Percentiles rank a stretch among this genome's conserved stretches.
phyloP scores from a whole-genome alignment of 805 yeast species.

The Hanseniaspora hatyaiensis region DNA sequence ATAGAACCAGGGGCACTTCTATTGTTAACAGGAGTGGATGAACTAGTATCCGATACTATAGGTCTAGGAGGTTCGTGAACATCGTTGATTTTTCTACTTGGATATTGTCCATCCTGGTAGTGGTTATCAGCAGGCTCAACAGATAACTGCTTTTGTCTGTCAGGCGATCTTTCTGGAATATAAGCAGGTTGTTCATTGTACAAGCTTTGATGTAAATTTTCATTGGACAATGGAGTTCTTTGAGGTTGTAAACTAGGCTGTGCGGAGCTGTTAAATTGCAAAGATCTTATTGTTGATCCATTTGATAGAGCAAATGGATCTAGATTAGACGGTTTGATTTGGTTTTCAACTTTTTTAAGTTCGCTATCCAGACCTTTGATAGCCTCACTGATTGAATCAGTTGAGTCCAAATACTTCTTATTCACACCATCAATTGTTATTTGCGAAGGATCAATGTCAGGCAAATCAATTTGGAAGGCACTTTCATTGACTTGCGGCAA shows the following conservation, averaged over 20 bases:
- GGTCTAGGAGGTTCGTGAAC: background rate
- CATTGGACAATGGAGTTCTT: background rate
- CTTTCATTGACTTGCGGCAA: constrained; percentile 14
- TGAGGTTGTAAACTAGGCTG: background rate
- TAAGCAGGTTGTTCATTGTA: background rate
- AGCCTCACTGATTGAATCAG: constrained; percentile 6
- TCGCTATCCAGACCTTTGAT: constrained; percentile 11
- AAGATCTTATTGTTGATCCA: constrained; percentile 5
- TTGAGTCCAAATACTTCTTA: background rate
- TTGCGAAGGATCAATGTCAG: constrained; percentile 16
- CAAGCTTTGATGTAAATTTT: background rate
- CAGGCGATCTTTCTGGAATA: constrained; percentile 13
- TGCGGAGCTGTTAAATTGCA: constrained; percentile 2
- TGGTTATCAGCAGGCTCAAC: background rate
- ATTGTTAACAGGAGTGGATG: background rate
- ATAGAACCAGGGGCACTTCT: background rate
- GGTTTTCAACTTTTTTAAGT: constrained; percentile 7
- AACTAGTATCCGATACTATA: background rate
- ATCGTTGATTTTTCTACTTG: no score
- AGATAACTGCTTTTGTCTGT: background rate
- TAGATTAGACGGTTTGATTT: background rate
- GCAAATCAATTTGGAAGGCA: constrained; percentile 14
- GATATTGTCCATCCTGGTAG: background rate
- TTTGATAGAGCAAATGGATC: constrained; percentile 4
- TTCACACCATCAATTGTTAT: constrained; percentile 10